Evolutionary conservation across 2,329 filamentous ascomycete species (phyloP).

Genomic region (Phaeosphaeriaceae sp.): DNA sequence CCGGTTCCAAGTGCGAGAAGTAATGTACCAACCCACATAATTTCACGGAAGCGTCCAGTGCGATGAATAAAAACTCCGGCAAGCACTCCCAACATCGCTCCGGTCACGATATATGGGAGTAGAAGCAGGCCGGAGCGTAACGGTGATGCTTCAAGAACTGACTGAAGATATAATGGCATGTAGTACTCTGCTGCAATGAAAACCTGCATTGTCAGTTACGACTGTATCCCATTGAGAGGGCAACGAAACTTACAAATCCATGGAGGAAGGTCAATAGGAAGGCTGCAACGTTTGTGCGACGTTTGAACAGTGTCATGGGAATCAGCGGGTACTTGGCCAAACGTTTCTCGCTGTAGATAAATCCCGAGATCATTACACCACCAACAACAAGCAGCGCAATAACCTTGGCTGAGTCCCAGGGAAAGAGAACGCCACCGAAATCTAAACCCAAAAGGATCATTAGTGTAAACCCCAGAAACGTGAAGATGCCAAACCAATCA

Average conservation of each 20-base stretch:
- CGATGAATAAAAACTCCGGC: constrained; percentile 57
- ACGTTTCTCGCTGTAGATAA: constrained; percentile 68
- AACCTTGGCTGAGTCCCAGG: constrained; percentile 62
- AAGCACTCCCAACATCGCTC: constrained; percentile 54
- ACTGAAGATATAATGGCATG: constrained; percentile 75
- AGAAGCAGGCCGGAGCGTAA: constrained; percentile 67
- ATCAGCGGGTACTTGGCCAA: constrained; percentile 72
- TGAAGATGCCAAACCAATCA: constrained; percentile 61
- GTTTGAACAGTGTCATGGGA: constrained; percentile 66
- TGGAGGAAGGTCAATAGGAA: constrained; percentile 59
- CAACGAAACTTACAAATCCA: constrained; percentile 49
- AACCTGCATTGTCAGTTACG: constrained; percentile 15
- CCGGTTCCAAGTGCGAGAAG: constrained; percentile 44
- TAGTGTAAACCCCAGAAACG: constrained; percentile 58
- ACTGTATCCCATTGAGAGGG: neutral
- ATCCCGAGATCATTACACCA: constrained; percentile 54
- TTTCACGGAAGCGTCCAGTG: constrained; percentile 50
- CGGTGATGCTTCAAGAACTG: constrained; percentile 66
- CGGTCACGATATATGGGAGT: constrained; percentile 62
- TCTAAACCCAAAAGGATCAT: constrained; percentile 62
- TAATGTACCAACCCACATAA: constrained; percentile 44
- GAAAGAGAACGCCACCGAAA: constrained; percentile 60
- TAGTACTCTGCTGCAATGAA: constrained; percentile 69
- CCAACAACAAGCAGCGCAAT: constrained; percentile 63
- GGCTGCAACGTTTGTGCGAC: constrained; percentile 62